phyloP scores from a whole-genome alignment of 2,329 filamentous ascomycete genomes.

The Incumbomyces lentus region DNA sequence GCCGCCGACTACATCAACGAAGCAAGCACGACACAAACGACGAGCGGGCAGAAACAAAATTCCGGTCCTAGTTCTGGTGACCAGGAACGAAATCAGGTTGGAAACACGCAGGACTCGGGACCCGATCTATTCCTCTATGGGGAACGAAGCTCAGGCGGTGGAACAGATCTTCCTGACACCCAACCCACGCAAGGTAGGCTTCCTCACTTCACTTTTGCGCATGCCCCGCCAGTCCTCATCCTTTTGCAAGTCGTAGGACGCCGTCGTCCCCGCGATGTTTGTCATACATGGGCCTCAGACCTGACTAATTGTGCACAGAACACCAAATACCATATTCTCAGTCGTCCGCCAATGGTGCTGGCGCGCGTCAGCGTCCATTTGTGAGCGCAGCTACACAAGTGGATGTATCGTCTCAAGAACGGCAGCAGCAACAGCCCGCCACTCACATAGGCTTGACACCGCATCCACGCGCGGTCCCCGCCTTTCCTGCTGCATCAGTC shows the following conservation, averaged over 20 bases:
- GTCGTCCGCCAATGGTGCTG: not conserved
- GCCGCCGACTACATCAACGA: slow-evolving; percentile 64
- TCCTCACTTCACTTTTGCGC: not conserved
- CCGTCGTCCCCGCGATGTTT: not conserved
- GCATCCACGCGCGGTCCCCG: slow-evolving; percentile 6
- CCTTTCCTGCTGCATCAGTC: slow-evolving; percentile 5
- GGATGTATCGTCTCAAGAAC: not conserved
- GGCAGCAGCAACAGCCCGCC: not conserved
- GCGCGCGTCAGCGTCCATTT: not conserved
- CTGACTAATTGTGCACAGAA: not conserved
- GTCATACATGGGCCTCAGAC: not conserved
- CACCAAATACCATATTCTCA: not conserved
- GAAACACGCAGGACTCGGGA: slow-evolving; percentile 52
- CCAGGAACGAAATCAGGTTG: slow-evolving; percentile 40
- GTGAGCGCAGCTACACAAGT: not conserved
- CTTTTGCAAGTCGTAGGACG: not conserved
- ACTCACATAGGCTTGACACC: not conserved
- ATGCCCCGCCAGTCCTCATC: not conserved
- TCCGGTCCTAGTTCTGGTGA: slow-evolving; percentile 59
- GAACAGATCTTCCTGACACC: slow-evolving; percentile 55
- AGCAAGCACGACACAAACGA: slow-evolving; percentile 77
- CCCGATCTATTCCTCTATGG: slow-evolving; percentile 44
- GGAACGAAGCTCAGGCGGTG: slow-evolving; percentile 40
- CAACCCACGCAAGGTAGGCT: slow-evolving; percentile 34
- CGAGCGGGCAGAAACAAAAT: slow-evolving; percentile 63